These are phyloP conservation scores for Penicillium arizonense DNA, from an alignment of 495 filamentous ascomycete genomes.

Conservation along the genomic window DNA sequence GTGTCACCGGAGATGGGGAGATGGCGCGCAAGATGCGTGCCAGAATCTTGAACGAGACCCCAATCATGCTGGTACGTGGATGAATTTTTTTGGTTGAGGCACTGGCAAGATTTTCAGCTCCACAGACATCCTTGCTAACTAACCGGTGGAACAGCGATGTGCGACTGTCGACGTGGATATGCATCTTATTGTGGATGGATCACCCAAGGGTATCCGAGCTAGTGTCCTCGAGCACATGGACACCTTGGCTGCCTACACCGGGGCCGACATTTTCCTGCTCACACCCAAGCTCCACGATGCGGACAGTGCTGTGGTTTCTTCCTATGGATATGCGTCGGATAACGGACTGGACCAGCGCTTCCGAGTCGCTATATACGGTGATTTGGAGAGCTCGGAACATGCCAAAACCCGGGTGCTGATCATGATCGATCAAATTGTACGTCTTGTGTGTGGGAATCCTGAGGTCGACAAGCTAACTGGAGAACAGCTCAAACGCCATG, in stretches of 20 bases:
- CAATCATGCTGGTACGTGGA: conserved; percentile 76
- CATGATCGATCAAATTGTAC: conserved; percentile 95
- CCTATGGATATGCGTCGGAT: conserved; percentile 66
- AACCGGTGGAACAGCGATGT: conserved; percentile 62
- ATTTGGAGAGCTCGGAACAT: conserved; percentile 92
- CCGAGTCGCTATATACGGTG: conserved; percentile 90
- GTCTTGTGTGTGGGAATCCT: conserved; percentile 26
- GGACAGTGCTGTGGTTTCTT: conserved; percentile 51
- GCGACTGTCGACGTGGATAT: conserved; percentile 90
- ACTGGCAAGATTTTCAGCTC: conserved; percentile 3
- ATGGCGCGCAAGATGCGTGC: conserved; percentile 81
- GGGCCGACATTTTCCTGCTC: conserved; percentile 93
- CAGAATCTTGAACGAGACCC: conserved; percentile 80
- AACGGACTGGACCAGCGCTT: conserved; percentile 74
- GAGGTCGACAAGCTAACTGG: conserved; percentile 27
- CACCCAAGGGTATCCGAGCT: conserved; percentile 61
- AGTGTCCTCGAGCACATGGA: conserved; percentile 83
- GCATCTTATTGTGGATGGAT: conserved; percentile 74
- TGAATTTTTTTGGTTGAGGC: conserved; percentile 19
- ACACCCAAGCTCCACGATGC: conserved; percentile 67
- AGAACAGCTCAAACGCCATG: conserved; percentile 75
- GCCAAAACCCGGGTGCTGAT: conserved; percentile 94
- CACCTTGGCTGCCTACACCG: conserved; percentile 77
- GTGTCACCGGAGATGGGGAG: conserved; percentile 80
- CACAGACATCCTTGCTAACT: conserved; percentile 25